Evolutionary conservation across 2,329 filamentous ascomycete species (phyloP).

Genomic region (Verticillium dahliae): DNA sequence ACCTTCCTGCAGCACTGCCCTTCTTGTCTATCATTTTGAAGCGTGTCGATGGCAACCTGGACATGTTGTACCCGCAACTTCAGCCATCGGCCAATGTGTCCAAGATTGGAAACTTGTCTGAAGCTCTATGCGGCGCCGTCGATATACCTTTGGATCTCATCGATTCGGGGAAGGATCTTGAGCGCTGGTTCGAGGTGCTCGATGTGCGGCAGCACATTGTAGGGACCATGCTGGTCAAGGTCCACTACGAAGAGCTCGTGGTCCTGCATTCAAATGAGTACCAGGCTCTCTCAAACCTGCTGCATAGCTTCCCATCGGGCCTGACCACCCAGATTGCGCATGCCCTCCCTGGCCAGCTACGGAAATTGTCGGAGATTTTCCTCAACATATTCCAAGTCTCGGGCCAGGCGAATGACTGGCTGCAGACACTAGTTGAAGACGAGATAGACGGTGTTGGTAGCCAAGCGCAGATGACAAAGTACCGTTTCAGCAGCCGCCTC

Average conservation of each 20-base stretch:
- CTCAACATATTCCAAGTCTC: conserved; percentile 95
- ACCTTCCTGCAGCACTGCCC: conserved; percentile 63
- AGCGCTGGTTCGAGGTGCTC: conserved; percentile 81
- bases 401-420: conserved; percentile 77
- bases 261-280: conserved; percentile 86
- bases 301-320: conserved; percentile 78
- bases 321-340: conserved; percentile 81
- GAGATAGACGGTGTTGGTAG: conserved; percentile 92
- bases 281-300: conserved; percentile 68
- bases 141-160: conserved; percentile 76
- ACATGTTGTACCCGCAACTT: conserved; percentile 37
- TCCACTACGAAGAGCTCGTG: conserved; percentile 81
- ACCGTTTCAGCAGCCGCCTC: conserved; percentile 64
- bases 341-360: conserved; percentile 69
- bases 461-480: conserved; percentile 67
- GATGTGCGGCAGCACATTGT: conserved; percentile 71
- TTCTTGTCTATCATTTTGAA: conserved; percentile 68
- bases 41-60: conserved; percentile 46
- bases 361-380: conserved; percentile 73
- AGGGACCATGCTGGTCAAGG: conserved; percentile 77
- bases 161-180: conserved; percentile 68
- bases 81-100: conserved; percentile 34
- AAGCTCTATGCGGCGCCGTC: conserved; percentile 62
- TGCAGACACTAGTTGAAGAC: conserved; percentile 88
- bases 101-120: conserved; percentile 36